phyloP scores from a whole-genome alignment of 768 basidiomycete genomes.

The Naganishia vishniacii region DNA sequence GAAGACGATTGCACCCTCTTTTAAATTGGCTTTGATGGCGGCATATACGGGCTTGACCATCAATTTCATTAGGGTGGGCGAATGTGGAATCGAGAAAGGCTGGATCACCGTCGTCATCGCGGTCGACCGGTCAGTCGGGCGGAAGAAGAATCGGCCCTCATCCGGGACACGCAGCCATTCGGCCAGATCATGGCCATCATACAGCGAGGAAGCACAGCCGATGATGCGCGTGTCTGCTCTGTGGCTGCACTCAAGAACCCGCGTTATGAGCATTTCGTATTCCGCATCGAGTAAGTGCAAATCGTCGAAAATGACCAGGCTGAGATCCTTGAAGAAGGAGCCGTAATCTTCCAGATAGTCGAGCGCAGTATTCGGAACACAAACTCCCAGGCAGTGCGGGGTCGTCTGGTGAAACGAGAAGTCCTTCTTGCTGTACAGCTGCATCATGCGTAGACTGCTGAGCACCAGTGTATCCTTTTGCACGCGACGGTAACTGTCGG shows the following conservation, averaged over 20 bases:
- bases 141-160: conserved; percentile 65
- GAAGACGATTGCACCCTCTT: conserved; percentile 65
- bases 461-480: conserved; percentile 3
- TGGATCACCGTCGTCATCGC: conserved; percentile 63
- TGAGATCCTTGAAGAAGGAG: conserved; percentile 51
- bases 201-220: conserved; percentile 70
- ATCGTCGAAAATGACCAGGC: conserved; percentile 73
- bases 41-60: conserved; percentile 86
- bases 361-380: conserved; percentile 38
- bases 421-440: conserved; percentile 24
- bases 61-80: conserved; percentile 75
- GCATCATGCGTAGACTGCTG: conserved; percentile 15
- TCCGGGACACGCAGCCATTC: conserved; percentile 73
- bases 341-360: conserved; percentile 28
- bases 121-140: conserved; percentile 75
- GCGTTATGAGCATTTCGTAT: conserved; percentile 77
- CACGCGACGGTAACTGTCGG: conserved; percentile 53
- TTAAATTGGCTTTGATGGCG: conserved; percentile 55
- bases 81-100: conserved; percentile 79
- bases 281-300: conserved; percentile 71
- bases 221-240: conserved; percentile 65
- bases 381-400: conserved; percentile 33
- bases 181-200: conserved; percentile 73
- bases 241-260: conserved; percentile 59
- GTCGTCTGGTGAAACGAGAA: conserved; percentile 38